Percentiles rank a stretch among this genome's conserved stretches.
Conservation (phyloP, 202 grass and related monocot species). For the Zoysia matrella region DNA sequence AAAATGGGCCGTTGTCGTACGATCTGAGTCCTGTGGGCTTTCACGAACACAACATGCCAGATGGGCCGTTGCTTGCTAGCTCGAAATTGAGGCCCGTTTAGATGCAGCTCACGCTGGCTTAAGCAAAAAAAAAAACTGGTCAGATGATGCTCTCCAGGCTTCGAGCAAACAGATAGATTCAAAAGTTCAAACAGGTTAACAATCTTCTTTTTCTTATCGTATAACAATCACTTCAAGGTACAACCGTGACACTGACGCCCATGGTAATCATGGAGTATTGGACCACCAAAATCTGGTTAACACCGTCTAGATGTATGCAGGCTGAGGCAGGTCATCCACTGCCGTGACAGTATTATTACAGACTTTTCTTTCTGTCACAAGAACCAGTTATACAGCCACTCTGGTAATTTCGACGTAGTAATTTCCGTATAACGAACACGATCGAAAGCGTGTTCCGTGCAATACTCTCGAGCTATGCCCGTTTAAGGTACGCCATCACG, state of each 20-base stretch:
- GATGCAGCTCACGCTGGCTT: too few relatives aligned
- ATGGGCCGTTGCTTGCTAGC: too few relatives aligned
- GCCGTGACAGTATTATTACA: slow-evolving; percentile 53
- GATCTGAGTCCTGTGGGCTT: too few relatives aligned
- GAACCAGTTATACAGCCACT: slow-evolving; percentile 48
- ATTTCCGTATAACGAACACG: slow-evolving; percentile 28
- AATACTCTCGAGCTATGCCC: slow-evolving; percentile 25
- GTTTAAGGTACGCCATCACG: slow-evolving; percentile 93
- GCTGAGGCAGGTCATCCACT: slow-evolving; percentile 8
- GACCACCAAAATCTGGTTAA: slow-evolving; percentile 28
- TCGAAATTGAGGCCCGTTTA: too few relatives aligned
- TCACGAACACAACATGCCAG: too few relatives aligned
- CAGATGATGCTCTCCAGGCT: neutral
- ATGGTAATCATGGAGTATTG: neutral
- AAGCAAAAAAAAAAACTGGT: too few relatives aligned
- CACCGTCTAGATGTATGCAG: slow-evolving; percentile 19
- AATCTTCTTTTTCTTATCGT: neutral
- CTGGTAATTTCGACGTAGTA: slow-evolving; percentile 5
- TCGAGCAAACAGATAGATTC: neutral
- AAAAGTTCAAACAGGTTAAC: neutral
- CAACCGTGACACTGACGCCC: slow-evolving; percentile 24
- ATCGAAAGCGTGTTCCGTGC: neutral
- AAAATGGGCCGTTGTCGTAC: too few relatives aligned
- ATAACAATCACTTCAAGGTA: slow-evolving; percentile 9
- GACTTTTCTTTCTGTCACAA: slow-evolving; percentile 31